Evolutionary conservation across 2,329 filamentous ascomycete species (phyloP), one percentile per base, ranked within the genome.

Genomic region (Fusarium sambucinum): DNA sequence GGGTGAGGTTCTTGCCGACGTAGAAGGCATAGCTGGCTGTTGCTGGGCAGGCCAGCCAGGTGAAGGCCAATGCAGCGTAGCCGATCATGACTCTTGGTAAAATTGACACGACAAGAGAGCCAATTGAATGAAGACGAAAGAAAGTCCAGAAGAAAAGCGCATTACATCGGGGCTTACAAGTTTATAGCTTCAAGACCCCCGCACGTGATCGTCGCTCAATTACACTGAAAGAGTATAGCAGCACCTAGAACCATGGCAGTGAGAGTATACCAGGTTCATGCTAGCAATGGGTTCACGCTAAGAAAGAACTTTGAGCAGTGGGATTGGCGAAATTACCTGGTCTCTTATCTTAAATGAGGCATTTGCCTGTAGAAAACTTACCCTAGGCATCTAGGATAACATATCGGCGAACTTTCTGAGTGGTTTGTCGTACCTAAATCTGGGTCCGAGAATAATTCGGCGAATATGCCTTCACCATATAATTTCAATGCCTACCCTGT

Each of bases 1-100:
- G 72, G 0, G 82, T 83, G 62, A 84, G 78, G 38, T 78, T 75
- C 61, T 82, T 82, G 61, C 82, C 82, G 19, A 84, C 80, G 53
- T 83, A 84, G 71, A 83, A 83, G 16, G 80, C 81, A 70, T 83
- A 83, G 73, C 82, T 83, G 16, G 70, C 70, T 16, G 59, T 48
- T 5, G 51, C 66, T 0, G 71, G 71, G 8, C 53, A 58, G 4
- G 41, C 70, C 23, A 73, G 44, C 56, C 55, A 69, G 14, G 58
- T 46, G 37, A 44, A 48, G 41, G 33, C 66, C 6, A 69, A 29
- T 1, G 42, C 47, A 57, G 57, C n/a, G 35, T 54, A 68, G 0
- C 21, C 44, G 5, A 70, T 3, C 67, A 70, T 69, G 32, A 14
- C 27, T 35, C 3, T 65, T 21, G 12, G 6, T 6, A 21, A 2